Evolutionary conservation across 1,284 basidiomycete genomes (phyloP).

Genomic region (Marasmius fiardii): DNA sequence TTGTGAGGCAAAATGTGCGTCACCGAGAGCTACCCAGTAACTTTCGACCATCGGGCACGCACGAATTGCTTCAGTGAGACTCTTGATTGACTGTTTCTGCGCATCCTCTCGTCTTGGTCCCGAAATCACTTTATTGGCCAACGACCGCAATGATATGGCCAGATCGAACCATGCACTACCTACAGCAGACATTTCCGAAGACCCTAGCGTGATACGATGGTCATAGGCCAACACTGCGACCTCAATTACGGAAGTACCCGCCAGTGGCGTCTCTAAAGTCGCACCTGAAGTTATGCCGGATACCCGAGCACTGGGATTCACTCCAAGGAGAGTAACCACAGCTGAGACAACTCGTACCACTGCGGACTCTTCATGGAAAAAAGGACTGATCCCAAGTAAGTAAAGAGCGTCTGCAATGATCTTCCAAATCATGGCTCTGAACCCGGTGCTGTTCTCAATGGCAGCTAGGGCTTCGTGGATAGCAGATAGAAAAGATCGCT

Average conservation of each 20-base stretch:
- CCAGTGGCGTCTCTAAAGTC: conserved; percentile 24
- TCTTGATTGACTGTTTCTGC: conserved; percentile 56
- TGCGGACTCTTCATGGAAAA: conserved; percentile 38
- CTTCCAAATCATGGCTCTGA: conserved; percentile 85
- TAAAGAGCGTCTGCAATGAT: conserved; percentile 77
- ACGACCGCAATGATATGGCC: conserved; percentile 61
- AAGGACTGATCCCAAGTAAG: conserved; percentile 49
- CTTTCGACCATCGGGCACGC: conserved; percentile 70
- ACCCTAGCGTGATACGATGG: conserved; percentile 68
- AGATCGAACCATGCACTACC: conserved; percentile 80
- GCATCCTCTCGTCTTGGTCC: conserved; percentile 28
- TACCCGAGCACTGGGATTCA: conserved; percentile 38
- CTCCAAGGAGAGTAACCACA: conserved; percentile 35
- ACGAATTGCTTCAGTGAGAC: conserved; percentile 74
- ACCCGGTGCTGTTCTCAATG: conserved; percentile 54
- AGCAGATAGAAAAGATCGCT: conserved; percentile 64
- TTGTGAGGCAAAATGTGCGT: conserved; percentile 67
- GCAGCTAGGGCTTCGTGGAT: conserved; percentile 57
- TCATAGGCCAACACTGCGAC: conserved; percentile 71
- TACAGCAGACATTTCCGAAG: conserved; percentile 52
- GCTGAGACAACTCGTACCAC: conserved; percentile 35
- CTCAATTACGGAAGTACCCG: conserved; percentile 42
- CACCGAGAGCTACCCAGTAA: conserved; percentile 84
- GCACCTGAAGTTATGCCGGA: conserved; percentile 36
- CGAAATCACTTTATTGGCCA: conserved; percentile 35